Evolutionary conservation across 345 rosid species (phyloP).

Genomic region (Dipteronia dyeriana): DNA sequence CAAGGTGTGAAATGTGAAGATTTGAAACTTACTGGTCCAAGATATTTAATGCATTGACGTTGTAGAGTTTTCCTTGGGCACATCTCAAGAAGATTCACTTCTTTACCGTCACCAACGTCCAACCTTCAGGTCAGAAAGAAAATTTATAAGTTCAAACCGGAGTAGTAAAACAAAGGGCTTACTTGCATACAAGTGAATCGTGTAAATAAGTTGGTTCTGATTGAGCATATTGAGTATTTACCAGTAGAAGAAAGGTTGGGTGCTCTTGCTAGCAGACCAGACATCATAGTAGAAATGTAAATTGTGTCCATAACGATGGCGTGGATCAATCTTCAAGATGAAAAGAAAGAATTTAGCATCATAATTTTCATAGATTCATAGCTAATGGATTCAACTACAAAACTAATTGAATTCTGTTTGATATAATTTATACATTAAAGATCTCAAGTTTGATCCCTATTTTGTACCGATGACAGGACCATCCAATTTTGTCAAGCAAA

Average conservation of each 20-base stretch:
- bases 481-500: background rate
- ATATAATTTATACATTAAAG: background rate
- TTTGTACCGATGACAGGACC: too few species aligned
- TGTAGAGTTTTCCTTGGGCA: constrained; percentile 50
- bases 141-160: constrained; percentile 20
- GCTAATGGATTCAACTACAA: background rate
- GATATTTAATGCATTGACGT: constrained; percentile 60
- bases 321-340: constrained; percentile 67
- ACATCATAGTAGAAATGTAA: constrained; percentile 75
- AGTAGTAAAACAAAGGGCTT: constrained; percentile 7
- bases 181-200: background rate
- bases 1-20: background rate
- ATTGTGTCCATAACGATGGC: constrained; percentile 90
- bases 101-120: constrained; percentile 79
- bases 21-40: constrained; percentile 58
- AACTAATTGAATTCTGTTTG: background rate
- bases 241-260: constrained; percentile 85
- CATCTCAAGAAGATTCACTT: constrained; percentile 46
- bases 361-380: background rate
- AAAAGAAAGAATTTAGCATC: constrained; percentile 6
- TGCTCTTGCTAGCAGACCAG: constrained; percentile 65
- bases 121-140: constrained; percentile 48
- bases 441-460: background rate
- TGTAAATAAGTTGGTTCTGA: background rate
- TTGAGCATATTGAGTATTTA: constrained; percentile 26